Percentiles rank a stretch among this genome's conserved stretches.
These are phyloP conservation scores for Penicillium sp. DNA, from an alignment of 2,329 filamentous ascomycete species.

Conservation along the genomic window DNA sequence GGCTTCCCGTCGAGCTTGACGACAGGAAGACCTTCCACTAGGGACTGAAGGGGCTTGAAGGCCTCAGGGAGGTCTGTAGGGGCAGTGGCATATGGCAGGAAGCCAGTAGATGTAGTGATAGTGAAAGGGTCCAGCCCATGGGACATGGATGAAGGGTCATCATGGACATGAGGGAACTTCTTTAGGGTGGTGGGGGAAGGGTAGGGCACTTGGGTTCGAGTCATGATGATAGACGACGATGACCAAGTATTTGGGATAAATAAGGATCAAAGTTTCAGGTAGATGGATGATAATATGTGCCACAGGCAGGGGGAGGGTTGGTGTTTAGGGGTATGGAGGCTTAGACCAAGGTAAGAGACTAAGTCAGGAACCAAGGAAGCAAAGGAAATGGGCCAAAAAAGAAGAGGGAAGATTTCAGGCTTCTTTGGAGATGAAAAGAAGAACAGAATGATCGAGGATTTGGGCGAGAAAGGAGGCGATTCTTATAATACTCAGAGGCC, in stretches of 20 bases:
- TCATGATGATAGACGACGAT: conserved; percentile 31
- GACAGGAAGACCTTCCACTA: conserved; percentile 77
- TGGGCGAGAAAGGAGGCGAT: conserved; percentile 32
- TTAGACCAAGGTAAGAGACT: conserved; percentile 10
- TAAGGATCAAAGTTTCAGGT: not conserved
- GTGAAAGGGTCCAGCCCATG: conserved; percentile 48
- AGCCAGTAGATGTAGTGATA: conserved; percentile 47
- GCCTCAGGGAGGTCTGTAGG: conserved; percentile 62
- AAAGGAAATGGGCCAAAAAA: conserved; percentile 19
- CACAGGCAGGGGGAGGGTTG: not conserved
- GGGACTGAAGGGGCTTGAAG: conserved; percentile 69
- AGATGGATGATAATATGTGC: not conserved
- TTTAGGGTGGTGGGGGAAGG: conserved; percentile 37
- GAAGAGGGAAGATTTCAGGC: not conserved
- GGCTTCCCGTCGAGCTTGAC: conserved; percentile 69
- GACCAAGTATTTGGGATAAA: not conserved
- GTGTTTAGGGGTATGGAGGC: conserved; percentile 5
- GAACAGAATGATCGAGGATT: conserved; percentile 19
- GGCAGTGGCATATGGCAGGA: conserved; percentile 43
- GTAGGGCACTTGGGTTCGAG: conserved; percentile 31
- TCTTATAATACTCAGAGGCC: conserved; percentile 47
- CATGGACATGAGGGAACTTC: conserved; percentile 45
- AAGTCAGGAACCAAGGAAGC: conserved; percentile 17
- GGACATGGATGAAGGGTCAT: conserved; percentile 43
- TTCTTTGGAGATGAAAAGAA: conserved; percentile 16